Conservation (phyloP, 2,329 filamentous ascomycete genomes). For the Alternaria infectoria region DNA sequence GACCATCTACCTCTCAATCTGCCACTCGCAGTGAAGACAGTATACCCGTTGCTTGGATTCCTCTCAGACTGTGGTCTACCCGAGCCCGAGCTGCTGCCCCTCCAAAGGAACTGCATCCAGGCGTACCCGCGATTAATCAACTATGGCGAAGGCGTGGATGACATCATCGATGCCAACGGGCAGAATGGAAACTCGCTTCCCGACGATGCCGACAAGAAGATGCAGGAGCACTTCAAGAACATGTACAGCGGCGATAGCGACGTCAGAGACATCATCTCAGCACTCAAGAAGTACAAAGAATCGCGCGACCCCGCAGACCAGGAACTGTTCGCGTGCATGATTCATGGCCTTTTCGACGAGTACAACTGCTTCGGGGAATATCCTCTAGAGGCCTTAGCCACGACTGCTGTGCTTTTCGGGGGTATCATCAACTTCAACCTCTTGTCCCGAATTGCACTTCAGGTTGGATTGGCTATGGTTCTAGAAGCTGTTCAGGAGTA, state of each 20-base stretch:
- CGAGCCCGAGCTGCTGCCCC: slow-evolving; percentile 74
- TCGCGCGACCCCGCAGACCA: slow-evolving; percentile 85
- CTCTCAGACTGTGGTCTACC: slow-evolving; percentile 64
- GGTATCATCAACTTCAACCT: slow-evolving; percentile 95
- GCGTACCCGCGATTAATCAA: slow-evolving; percentile 95
- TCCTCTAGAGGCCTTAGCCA: slow-evolving; percentile 92
- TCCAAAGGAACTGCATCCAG: slow-evolving; percentile 88
- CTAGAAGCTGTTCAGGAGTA: slow-evolving; percentile 93
- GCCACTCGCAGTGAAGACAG: slow-evolving; percentile 82
- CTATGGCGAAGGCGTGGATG: slow-evolving; percentile 90
- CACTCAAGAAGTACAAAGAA: slow-evolving; percentile 84
- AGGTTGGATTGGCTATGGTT: slow-evolving; percentile 96
- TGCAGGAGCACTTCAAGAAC: slow-evolving; percentile 97
- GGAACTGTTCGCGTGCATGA: slow-evolving; percentile 98
- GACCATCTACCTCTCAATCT: slow-evolving; percentile 71
- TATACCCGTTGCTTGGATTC: slow-evolving; percentile 79
- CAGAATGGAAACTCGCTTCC: slow-evolving; percentile 82
- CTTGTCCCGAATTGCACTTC: slow-evolving; percentile 85
- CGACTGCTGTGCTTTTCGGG: slow-evolving; percentile 94
- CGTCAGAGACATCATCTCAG: slow-evolving; percentile 82
- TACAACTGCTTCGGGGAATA: slow-evolving; percentile 96
- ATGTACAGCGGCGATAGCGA: slow-evolving; percentile 95
- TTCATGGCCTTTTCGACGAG: slow-evolving; percentile 95
- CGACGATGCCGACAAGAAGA: slow-evolving; percentile 79
- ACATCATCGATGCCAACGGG: slow-evolving; percentile 86